Conservation (phyloP, 2,329 filamentous ascomycete species). For the Aureobasidium sp. region DNA sequence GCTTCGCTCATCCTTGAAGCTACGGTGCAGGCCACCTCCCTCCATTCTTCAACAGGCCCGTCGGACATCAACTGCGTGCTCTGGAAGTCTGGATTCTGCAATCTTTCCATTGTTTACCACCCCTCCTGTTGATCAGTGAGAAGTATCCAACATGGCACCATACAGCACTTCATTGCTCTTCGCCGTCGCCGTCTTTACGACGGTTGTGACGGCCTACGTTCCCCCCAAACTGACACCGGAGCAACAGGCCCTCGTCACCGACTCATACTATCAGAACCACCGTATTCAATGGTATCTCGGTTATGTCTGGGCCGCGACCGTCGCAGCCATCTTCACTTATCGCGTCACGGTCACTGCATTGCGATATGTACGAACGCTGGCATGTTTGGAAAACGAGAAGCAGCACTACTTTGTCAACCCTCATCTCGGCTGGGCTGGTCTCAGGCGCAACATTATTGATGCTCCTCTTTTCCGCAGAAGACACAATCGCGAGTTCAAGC, state of each 20-base stretch:
- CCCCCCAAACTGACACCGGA: conserved; percentile 1
- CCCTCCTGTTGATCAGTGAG: conserved; percentile 13
- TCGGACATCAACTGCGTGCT: neutral
- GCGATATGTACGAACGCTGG: conserved; percentile 63
- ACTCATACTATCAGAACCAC: conserved; percentile 22
- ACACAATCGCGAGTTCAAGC: conserved; percentile 45
- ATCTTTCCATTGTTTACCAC: neutral
- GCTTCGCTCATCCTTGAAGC: neutral
- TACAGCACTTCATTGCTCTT: neutral
- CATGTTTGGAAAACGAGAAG: conserved; percentile 59
- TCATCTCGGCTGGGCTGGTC: conserved; percentile 39
- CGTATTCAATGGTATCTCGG: conserved; percentile 28
- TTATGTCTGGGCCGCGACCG: conserved; percentile 52
- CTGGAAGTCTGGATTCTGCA: neutral
- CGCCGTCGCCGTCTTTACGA: neutral
- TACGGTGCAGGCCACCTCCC: conserved; percentile 5
- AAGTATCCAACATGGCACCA: neutral
- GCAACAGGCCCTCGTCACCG: neutral
- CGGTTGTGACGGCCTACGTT: neutral
- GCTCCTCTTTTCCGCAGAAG: conserved; percentile 40
- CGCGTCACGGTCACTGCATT: conserved; percentile 52
- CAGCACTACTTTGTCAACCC: conserved; percentile 70
- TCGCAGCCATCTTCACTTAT: conserved; percentile 58
- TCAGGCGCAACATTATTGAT: conserved; percentile 40
- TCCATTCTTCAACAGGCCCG: neutral